Conservation (phyloP, 768 basidiomycete species). For the Boletus huronensis region DNA sequence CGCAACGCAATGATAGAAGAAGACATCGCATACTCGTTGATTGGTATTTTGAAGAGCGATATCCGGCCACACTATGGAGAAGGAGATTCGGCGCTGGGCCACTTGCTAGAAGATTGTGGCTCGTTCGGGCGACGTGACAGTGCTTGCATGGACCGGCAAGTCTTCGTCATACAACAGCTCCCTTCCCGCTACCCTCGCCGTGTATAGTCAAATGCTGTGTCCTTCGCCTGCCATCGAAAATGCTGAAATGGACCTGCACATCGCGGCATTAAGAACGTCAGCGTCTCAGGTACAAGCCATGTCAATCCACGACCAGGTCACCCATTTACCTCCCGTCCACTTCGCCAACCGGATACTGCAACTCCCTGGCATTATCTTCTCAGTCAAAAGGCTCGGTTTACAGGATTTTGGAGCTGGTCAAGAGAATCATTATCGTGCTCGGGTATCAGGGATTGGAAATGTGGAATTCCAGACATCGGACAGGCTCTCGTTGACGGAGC, state of each 20-base stretch:
- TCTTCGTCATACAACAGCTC: slow-evolving; percentile 10
- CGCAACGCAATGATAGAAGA: slow-evolving; percentile 2
- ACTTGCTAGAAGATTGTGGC: slow-evolving; percentile 6
- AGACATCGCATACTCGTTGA: slow-evolving; percentile 9
- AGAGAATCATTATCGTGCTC: slow-evolving; percentile 1
- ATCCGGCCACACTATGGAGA: slow-evolving; percentile 2
- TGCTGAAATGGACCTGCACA: neutral
- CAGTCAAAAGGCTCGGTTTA: neutral
- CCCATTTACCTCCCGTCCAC: neutral
- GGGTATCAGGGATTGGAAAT: slow-evolving; percentile 1
- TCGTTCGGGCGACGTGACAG: slow-evolving; percentile 1
- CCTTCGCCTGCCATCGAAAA: neutral
- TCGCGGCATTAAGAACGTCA: neutral
- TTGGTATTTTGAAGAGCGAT: slow-evolving; percentile 13
- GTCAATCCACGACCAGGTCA: neutral
- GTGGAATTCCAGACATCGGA: slow-evolving; percentile 3
- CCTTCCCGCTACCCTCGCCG: neutral
- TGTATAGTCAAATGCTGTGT: neutral
- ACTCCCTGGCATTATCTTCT: slow-evolving; percentile 12
- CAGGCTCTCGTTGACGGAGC: too few species aligned
- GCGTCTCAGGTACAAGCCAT: neutral
- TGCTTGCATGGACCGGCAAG: slow-evolving; percentile 4
- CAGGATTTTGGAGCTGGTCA: neutral
- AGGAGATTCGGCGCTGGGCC: slow-evolving; percentile 1
- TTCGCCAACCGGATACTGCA: slow-evolving; percentile 1